Conservation (phyloP, 2,329 filamentous ascomycete species). For the Fusarium falciforme region DNA sequence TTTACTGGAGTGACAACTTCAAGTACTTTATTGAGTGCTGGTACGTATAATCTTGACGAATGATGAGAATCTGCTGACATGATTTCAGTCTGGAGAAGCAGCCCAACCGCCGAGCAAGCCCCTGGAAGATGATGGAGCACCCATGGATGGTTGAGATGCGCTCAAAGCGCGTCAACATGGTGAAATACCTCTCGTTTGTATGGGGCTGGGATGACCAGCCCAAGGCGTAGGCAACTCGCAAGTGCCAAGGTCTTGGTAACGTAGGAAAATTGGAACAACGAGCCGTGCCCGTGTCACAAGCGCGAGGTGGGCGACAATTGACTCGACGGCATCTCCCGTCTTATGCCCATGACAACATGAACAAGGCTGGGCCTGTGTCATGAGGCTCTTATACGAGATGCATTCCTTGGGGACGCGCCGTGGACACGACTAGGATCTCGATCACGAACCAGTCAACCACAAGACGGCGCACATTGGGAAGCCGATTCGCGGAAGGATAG, state of each 20-base stretch:
- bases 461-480: not conserved
- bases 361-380: constrained; percentile 36
- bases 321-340: constrained; percentile 2
- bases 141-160: constrained; percentile 99
- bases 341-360: constrained; percentile 22
- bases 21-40: constrained; percentile 99
- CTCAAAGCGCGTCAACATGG: constrained; percentile 96
- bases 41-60: constrained; percentile 67
- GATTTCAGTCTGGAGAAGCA: constrained; percentile 88
- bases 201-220: constrained; percentile 86
- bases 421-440: not conserved
- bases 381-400: constrained; percentile 12
- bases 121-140: constrained; percentile 99
- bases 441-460: constrained; percentile 3
- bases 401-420: not conserved
- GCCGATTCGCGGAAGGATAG: constrained; percentile 1
- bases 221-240: constrained; percentile 32
- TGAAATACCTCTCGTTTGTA: constrained; percentile 90
- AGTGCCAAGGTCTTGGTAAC: constrained; percentile 19
- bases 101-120: constrained; percentile 84
- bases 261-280: constrained; percentile 17
- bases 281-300: constrained; percentile 18
- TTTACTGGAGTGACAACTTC: constrained; percentile 96
- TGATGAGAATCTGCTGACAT: constrained; percentile 36
- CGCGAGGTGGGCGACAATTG: constrained; percentile 6